These are phyloP conservation scores for Clausena lansium DNA, from an alignment of 345 rosid genomes.

Conservation along the genomic window DNA sequence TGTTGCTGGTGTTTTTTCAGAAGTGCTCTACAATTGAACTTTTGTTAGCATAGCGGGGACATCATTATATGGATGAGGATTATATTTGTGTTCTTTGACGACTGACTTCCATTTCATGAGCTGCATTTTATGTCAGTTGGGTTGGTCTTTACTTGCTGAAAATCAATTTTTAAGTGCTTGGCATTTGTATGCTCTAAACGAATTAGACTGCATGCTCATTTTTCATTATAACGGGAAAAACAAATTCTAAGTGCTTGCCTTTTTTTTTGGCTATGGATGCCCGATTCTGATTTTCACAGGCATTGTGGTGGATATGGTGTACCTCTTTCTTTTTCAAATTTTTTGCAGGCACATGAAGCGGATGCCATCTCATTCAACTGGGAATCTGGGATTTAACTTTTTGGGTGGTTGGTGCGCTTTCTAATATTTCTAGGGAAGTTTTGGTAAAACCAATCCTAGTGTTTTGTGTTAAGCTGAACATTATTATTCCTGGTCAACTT, in stretches of 20 bases:
- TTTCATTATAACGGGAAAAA: neutral
- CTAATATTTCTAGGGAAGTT: neutral
- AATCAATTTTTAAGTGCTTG: neutral
- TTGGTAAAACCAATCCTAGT: neutral
- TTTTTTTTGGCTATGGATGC: neutral
- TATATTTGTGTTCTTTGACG: neutral
- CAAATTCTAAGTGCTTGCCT: neutral
- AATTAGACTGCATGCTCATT: neutral
- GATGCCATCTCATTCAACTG: neutral
- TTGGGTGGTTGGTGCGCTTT: too few species aligned
- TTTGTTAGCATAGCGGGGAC: neutral
- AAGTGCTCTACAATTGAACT: neutral
- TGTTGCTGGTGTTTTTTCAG: neutral
- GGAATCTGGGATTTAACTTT: neutral
- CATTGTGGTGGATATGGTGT: neutral
- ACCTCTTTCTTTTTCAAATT: neutral
- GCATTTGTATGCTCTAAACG: neutral
- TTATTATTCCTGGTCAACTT: too few species aligned
- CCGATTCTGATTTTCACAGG: neutral
- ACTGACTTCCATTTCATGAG: neutral
- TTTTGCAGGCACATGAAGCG: neutral
- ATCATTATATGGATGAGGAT: neutral
- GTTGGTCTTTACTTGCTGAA: neutral
- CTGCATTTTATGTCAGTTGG: neutral
- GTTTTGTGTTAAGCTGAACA: neutral